Percentiles rank a stretch among this genome's conserved stretches.
Evolutionary conservation across 495 filamentous ascomycete genomes (phyloP).

Genomic region (Penicillium macrosclerotiorum): DNA sequence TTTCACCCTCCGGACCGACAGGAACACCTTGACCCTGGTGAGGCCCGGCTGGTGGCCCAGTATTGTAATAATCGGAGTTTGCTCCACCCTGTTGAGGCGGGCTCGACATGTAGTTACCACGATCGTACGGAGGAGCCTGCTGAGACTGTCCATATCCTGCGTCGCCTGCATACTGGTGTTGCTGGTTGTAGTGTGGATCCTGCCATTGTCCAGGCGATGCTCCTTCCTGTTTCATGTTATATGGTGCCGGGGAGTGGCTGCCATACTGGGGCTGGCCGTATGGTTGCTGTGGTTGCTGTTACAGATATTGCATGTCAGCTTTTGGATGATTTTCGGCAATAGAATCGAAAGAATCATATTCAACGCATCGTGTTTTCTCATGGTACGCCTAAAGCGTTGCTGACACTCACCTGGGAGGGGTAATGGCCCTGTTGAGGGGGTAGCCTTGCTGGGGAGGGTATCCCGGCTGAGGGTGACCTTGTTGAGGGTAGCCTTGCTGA

Average conservation of each 20-base stretch:
- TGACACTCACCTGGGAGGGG: slow-evolving; percentile 22
- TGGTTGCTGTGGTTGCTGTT: slow-evolving; percentile 6
- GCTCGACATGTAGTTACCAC: slow-evolving; percentile 32
- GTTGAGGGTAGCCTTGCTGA: too few relatives aligned
- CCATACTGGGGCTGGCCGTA: slow-evolving; percentile 17
- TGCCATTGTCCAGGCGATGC: slow-evolving; percentile 16
- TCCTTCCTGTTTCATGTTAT: slow-evolving; percentile 19
- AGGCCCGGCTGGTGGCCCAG: background rate
- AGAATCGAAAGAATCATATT: too few relatives aligned
- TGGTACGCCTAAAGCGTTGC: too few relatives aligned
- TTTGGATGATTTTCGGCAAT: background rate
- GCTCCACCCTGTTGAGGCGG: slow-evolving; percentile 30
- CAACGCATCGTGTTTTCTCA: too few relatives aligned
- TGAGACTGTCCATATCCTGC: slow-evolving; percentile 14
- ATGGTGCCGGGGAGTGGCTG: slow-evolving; percentile 13
- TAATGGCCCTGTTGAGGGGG: slow-evolving; percentile 30
- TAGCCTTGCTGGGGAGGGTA: slow-evolving; percentile 24
- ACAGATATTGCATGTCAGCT: background rate
- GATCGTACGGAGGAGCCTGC: slow-evolving; percentile 19
- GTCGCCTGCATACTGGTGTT: slow-evolving; percentile 18
- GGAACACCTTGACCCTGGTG: slow-evolving; percentile 12
- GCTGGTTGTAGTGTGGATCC: slow-evolving; percentile 14
- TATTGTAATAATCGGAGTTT: slow-evolving; percentile 18
- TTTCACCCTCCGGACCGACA: slow-evolving; percentile 32
- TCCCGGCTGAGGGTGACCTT: too few relatives aligned